Evolutionary conservation across 768 basidiomycete species (phyloP).

Genomic region (Phlegmacium glaucopus): DNA sequence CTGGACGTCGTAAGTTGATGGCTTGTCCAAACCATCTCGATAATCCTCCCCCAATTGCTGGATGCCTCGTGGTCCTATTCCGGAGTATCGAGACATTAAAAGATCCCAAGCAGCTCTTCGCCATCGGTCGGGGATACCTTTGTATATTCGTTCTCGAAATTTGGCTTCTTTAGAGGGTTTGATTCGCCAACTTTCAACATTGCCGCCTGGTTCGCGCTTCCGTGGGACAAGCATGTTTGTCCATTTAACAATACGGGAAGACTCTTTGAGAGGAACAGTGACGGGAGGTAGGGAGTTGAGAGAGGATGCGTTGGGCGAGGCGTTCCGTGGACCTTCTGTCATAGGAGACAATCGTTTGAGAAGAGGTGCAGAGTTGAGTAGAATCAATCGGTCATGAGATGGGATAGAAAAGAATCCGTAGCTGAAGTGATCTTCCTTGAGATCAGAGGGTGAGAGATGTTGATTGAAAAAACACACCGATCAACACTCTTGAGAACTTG

Average conservation of each 20-base stretch:
- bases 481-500: slow-evolving; percentile 76
- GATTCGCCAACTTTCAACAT: slow-evolving; percentile 71
- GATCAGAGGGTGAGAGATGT: slow-evolving; percentile 3
- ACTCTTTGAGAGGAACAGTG: slow-evolving; percentile 57
- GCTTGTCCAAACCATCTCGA: slow-evolving; percentile 64
- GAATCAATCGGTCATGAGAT: slow-evolving; percentile 81
- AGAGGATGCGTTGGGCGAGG: slow-evolving; percentile 39
- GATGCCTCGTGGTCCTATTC: slow-evolving; percentile 42
- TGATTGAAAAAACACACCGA: slow-evolving; percentile 52
- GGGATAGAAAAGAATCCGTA: slow-evolving; percentile 88
- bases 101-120: slow-evolving; percentile 89
- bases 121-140: slow-evolving; percentile 98
- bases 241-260: slow-evolving; percentile 86
- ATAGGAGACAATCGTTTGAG: slow-evolving; percentile 52
- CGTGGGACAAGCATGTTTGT: slow-evolving; percentile 80
- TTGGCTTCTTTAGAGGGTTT: slow-evolving; percentile 63
- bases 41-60: slow-evolving; percentile 46
- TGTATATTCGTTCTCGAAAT: slow-evolving; percentile 77
- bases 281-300: slow-evolving; percentile 43
- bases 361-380: slow-evolving; percentile 60
- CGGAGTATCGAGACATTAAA: slow-evolving; percentile 57
- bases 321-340: slow-evolving; percentile 41
- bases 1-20: slow-evolving; percentile 91
- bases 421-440: slow-evolving; percentile 35
- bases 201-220: slow-evolving; percentile 71